Evolutionary conservation across 768 basidiomycete species (phyloP).

Genomic region (Termitomyces sp.): DNA sequence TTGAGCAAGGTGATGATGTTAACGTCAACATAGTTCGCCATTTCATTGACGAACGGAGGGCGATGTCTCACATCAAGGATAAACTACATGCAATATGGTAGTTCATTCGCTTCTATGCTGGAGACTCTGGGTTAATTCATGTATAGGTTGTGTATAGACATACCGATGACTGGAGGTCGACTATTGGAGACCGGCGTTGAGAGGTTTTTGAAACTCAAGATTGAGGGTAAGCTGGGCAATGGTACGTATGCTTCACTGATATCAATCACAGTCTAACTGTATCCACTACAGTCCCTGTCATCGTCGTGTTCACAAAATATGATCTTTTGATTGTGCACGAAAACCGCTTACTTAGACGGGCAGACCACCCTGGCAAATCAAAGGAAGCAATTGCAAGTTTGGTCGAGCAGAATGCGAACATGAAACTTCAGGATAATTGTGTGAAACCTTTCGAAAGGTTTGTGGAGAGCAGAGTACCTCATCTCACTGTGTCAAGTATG

Average conservation of each 20-base stretch:
- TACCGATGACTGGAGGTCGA: constrained; percentile 24
- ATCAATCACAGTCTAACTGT: neutral
- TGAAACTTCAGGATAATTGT: constrained; percentile 2
- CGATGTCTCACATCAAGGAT: constrained; percentile 22
- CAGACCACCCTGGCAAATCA: constrained; percentile 1
- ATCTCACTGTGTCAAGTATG: constrained; percentile 13
- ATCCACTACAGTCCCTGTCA: constrained; percentile 25
- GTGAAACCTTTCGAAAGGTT: neutral
- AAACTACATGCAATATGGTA: constrained; percentile 31
- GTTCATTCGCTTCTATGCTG: neutral
- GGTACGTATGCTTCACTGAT: constrained; percentile 8
- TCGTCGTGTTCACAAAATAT: constrained; percentile 35
- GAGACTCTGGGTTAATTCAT: neutral
- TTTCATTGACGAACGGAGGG: constrained; percentile 23
- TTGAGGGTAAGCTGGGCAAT: constrained; percentile 9
- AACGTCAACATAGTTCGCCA: constrained; percentile 21
- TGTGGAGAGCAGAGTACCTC: neutral
- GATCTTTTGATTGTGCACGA: constrained; percentile 21
- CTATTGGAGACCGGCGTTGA: constrained; percentile 27
- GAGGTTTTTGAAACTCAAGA: constrained; percentile 21
- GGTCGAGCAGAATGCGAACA: neutral
- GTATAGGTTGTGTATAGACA: constrained; percentile 29
- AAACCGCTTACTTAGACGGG: constrained; percentile 7
- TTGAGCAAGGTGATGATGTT: constrained; percentile 26
- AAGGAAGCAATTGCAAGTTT: neutral